These are phyloP conservation scores for Priceomyces fermenticarens DNA, from an alignment of 805 yeast species.

Conservation along the genomic window DNA sequence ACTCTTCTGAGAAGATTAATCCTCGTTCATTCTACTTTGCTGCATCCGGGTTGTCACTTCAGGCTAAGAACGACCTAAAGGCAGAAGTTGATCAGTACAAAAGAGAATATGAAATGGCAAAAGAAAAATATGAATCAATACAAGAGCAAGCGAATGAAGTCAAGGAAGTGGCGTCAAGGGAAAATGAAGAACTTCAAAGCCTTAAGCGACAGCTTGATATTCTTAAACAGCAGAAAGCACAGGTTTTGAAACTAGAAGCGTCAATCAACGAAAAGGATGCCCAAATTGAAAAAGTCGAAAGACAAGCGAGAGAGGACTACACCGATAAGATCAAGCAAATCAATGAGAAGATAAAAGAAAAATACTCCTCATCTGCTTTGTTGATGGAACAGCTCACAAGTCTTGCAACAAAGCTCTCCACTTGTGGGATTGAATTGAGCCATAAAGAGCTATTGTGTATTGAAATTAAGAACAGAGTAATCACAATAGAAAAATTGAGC, in stretches of 20 bases:
- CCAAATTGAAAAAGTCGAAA: conserved; percentile 28
- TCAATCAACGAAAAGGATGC: conserved; percentile 23
- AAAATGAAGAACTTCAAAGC: conserved; percentile 4
- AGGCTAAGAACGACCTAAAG: conserved; percentile 16
- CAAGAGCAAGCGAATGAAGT: conserved; percentile 3
- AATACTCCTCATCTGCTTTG: conserved; percentile 15
- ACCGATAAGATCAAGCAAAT: conserved; percentile 34
- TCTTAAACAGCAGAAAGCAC: conserved; percentile 9
- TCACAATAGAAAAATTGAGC: conserved; percentile 20
- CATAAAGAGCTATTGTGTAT: conserved; percentile 12
- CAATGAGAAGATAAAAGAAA: conserved; percentile 21
- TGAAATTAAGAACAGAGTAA: conserved; percentile 17
- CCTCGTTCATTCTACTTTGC: conserved; percentile 28
- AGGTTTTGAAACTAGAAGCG: conserved; percentile 16
- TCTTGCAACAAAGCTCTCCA: conserved; percentile 18
- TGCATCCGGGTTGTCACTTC: conserved; percentile 28
- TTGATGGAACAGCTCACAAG: conserved; percentile 20
- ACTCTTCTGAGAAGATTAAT: conserved; percentile 35
- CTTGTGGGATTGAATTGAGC: conserved; percentile 11
- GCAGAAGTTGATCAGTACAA: conserved; percentile 11
- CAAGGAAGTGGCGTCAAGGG: conserved; percentile 2
- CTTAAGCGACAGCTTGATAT: conserved; percentile 9
- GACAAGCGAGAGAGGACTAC: conserved; percentile 41
- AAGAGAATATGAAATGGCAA: conserved; percentile 5
- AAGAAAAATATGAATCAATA: conserved; percentile 1